Base-by-base conservation (phyloP, 768 basidiomycete species). In the Fomitopsis serialis region DNA sequence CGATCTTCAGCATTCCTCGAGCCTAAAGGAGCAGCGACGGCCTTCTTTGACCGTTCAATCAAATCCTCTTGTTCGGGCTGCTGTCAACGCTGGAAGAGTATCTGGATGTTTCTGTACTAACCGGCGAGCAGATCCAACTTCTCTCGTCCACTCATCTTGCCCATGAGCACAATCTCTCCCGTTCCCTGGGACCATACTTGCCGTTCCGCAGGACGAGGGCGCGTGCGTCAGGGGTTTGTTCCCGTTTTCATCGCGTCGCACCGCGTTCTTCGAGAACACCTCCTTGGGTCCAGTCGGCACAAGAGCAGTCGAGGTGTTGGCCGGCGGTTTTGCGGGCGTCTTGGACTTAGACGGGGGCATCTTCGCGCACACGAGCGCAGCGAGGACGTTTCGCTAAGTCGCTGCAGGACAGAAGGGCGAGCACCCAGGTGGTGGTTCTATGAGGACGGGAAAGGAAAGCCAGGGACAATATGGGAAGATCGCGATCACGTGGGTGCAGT, bases 91-190 rank as follows among this genome's bases (percentile, higher is more conserved):
- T 35, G 46, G 25, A 23, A 48, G 27, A 29, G 27, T 3, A 13
- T n/a, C n/a, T n/a, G n/a, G 24, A 34, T 7, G 23, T 9, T 11
- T 22, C 32, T 6, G 6, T 32, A 68, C 72, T 54, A 63, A 87
- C 90, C 88, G 59, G 87, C 87, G 27, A 91, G 70, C 23, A 91
- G 75, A 65, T 89, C 87, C 27, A 92, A 74, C 62, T 91, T 91
- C 68, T 91, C 89, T 61, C 86, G 77, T 1, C 90, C 90, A 46
- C 77, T 82, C 57, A 89, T 78, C 63, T 77, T 86, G 23, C 71
- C 77, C 50, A 74, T 72, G 44, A 78, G 67, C 45, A 83, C 66
- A 43, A 89, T 19, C 67, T 89, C 87, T 17, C 87, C 87, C 5
- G 81, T 81, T 40, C 89, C 88, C 50, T 76, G 76, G 85, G 75